Base-by-base conservation (phyloP, 768 basidiomycete species). In the Kwoniella europaea region DNA sequence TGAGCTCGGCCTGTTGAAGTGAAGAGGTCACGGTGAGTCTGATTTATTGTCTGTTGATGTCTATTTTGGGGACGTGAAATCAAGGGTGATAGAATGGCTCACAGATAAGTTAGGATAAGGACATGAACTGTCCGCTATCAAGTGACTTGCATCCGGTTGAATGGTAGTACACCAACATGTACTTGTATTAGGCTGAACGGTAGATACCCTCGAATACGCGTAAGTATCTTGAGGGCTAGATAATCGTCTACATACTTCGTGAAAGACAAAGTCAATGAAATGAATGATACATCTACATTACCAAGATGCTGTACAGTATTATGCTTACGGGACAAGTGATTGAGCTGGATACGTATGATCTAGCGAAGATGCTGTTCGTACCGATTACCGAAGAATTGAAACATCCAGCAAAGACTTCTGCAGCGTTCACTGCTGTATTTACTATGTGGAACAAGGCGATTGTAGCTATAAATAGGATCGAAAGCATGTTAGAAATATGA, bases 71-170 rank as follows among this genome's bases (percentile, higher is more conserved):
- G 7, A 50, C 2, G 41, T 24, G 24, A 24, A 59, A 41, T 10
- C 22, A 35, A 4, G 57, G 35, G 16, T 18, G 24, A 59, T 16
- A 2, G 15, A 59, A 56, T 16, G 16, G 43, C 59, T 44, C 35
- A 60, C 59, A 12, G 22, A 18, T 10, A 60, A 35, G 22, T 42
- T 42, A 3, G 59, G 59, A 18, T 60, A 60, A 5, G 59, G 59
- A 43, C 59, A 60, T 42, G 59, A 35, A 18, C 42, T 60, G 13
- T 60, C 59, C 13, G 35, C 43, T 16, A 42, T 43, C 35, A 60
- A n/a, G 35, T 43, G 43, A 10, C 12, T 18, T 4, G 59, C 35
- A 41, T 35, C 5, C 44, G 59, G 59, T 43, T 60, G 29, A 10
- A n/a, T 35, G 16, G 18, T 20, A 2, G 9, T 43, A 35, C 59